Conservation (phyloP, 306 rosid genomes). For the Pyrus bretschneideri region DNA sequence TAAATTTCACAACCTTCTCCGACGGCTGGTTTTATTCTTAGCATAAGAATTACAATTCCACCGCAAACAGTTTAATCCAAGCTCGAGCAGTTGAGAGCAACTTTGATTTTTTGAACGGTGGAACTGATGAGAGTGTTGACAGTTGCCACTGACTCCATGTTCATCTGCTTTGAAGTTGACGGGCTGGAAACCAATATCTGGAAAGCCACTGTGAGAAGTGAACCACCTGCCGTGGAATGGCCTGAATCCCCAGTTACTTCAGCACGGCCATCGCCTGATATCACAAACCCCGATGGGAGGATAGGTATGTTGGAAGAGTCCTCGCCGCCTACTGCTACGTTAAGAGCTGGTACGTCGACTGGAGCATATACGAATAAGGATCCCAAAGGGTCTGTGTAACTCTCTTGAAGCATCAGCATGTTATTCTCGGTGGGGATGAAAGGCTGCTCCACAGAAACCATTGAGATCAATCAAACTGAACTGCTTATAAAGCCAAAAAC, state of each 20-base stretch:
- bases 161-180: background rate
- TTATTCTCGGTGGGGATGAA: slow-evolving; percentile 24
- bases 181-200: slow-evolving; percentile 35
- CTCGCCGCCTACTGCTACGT: slow-evolving; percentile 18
- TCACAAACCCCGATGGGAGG: slow-evolving; percentile 63
- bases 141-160: slow-evolving; percentile 27
- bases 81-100: slow-evolving; percentile 32
- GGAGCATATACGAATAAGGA: slow-evolving; percentile 48
- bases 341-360: slow-evolving; percentile 22
- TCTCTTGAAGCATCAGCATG: slow-evolving; percentile 54
- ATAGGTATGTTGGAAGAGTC: slow-evolving; percentile 37
- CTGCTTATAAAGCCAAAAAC: background rate
- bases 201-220: slow-evolving; percentile 45
- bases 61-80: background rate
- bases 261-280: slow-evolving; percentile 36
- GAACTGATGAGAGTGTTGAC: slow-evolving; percentile 37
- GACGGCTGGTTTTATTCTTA: background rate
- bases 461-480: background rate
- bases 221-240: slow-evolving; percentile 19
- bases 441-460: slow-evolving; percentile 39
- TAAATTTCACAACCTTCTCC: background rate
- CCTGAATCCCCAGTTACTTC: background rate
- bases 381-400: slow-evolving; percentile 37
- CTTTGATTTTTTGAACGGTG: slow-evolving; percentile 44
- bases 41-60: background rate